A percentile compares a stretch with the other conserved stretches of the same genome.
phyloP scores from a whole-genome alignment of 495 filamentous ascomycete species.

The Penicillium macrosclerotiorum region DNA sequence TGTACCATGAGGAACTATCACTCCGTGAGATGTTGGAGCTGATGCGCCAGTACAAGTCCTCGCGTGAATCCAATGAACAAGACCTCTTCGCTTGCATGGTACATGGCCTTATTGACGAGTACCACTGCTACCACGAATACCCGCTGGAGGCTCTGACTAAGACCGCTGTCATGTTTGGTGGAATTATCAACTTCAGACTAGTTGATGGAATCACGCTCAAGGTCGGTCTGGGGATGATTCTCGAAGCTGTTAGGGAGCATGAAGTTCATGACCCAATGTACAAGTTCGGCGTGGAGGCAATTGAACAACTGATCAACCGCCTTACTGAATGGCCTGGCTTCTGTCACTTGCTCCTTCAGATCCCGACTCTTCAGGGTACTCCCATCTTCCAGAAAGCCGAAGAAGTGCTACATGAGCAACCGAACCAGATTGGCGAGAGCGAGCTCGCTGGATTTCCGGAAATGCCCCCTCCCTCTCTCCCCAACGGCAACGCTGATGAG shows the following conservation, averaged over 20 bases:
- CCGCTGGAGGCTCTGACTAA: conserved; percentile 90
- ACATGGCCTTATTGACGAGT: conserved; percentile 95
- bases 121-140: conserved; percentile 90
- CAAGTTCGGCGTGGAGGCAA: conserved; percentile 96
- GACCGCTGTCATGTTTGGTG: conserved; percentile 93
- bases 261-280: conserved; percentile 84
- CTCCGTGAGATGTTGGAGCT: conserved; percentile 76
- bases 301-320: conserved; percentile 78
- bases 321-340: conserved; percentile 92
- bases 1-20: conserved; percentile 87
- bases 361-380: conserved; percentile 78
- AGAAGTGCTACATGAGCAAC: conserved; percentile 69
- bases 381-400: conserved; percentile 80
- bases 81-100: conserved; percentile 99
- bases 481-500: conserved; percentile 69
- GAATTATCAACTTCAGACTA: conserved; percentile 89
- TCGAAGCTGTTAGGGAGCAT: conserved; percentile 87
- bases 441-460: conserved; percentile 41
- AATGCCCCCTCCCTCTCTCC: conserved; percentile 42
- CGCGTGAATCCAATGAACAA: conserved; percentile 76
- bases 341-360: conserved; percentile 75
- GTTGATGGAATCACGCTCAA: conserved; percentile 87
- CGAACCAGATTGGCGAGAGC: conserved; percentile 32
- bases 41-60: conserved; percentile 81
- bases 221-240: conserved; percentile 90